These are phyloP conservation scores for Oenanthe sinensis DNA, from an alignment of 129 eudicot species.

Conservation along the genomic window DNA sequence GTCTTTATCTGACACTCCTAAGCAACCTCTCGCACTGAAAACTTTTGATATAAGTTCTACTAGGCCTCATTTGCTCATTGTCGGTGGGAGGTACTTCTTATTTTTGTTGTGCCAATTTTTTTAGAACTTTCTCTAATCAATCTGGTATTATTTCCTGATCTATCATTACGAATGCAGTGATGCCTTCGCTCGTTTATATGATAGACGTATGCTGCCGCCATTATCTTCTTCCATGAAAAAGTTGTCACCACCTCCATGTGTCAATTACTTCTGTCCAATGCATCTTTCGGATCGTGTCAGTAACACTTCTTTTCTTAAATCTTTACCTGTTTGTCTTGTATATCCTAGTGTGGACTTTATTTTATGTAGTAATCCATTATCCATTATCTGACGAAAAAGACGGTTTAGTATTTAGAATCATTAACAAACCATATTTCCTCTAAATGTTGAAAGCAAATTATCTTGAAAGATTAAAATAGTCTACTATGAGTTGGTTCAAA, in stretches of 20 bases:
- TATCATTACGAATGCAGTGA: constrained; percentile 49
- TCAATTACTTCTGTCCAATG: constrained; percentile 81
- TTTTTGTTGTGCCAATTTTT: constrained; percentile 8
- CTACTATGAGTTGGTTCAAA: not conserved
- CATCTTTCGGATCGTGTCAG: constrained; percentile 90
- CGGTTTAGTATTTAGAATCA: not conserved
- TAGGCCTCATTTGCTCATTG: constrained; percentile 88
- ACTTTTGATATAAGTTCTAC: constrained; percentile 73
- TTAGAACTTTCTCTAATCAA: not conserved
- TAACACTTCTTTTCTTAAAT: not conserved
- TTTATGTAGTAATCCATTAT: not conserved
- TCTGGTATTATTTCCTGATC: constrained; percentile 9
- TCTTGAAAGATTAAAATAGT: not conserved
- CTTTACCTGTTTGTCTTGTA: not conserved
- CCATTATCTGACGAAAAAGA: not conserved
- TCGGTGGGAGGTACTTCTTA: constrained; percentile 82
- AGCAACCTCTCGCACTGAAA: constrained; percentile 55
- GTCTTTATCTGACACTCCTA: constrained; percentile 83
- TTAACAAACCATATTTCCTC: not conserved
- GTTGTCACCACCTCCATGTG: constrained; percentile 77
- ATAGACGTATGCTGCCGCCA: constrained; percentile 97
- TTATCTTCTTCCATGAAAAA: constrained; percentile 66
- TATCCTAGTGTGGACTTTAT: not conserved
- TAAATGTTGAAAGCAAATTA: not conserved
- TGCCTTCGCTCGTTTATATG: constrained; percentile 91